A percentile compares a stretch with the other conserved stretches of the same genome.
Evolutionary conservation across 306 rosid genomes (phyloP).

Genomic region (Leucaena leucocephala): DNA sequence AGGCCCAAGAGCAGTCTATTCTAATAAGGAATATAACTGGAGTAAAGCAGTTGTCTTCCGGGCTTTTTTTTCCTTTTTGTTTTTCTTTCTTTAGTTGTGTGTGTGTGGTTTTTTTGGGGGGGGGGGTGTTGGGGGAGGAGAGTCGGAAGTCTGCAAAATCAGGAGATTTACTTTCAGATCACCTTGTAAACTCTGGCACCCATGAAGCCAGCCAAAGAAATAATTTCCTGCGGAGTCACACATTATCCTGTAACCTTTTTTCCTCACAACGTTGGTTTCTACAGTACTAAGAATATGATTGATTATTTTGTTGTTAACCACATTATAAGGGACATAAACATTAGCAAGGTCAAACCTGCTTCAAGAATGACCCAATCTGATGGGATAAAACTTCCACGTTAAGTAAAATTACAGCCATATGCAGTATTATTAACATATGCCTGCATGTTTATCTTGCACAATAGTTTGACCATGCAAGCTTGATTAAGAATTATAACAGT

Average conservation of each 20-base stretch:
- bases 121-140: not conserved
- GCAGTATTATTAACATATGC: not conserved
- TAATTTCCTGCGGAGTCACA: not conserved
- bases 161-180: conserved; percentile 8
- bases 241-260: not conserved
- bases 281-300: not conserved
- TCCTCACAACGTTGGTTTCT: not conserved
- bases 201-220: conserved; percentile 13
- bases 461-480: not conserved
- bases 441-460: not conserved
- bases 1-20: conserved; percentile 5
- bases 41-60: not conserved
- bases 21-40: not conserved
- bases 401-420: not conserved
- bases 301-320: not conserved
- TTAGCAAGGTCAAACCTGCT: not conserved
- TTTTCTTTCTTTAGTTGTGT: not conserved
- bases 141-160: not conserved
- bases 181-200: not conserved
- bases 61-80: not conserved
- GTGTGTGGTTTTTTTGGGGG: not conserved
- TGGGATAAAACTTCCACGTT: not conserved
- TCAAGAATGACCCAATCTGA: not conserved
- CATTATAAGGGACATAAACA: not conserved
- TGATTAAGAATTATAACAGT: not conserved